A percentile compares a stretch with the other conserved stretches of the same genome.
Evolutionary conservation across 2,329 filamentous ascomycete genomes (phyloP).

Genomic region (Ilyonectria robusta): DNA sequence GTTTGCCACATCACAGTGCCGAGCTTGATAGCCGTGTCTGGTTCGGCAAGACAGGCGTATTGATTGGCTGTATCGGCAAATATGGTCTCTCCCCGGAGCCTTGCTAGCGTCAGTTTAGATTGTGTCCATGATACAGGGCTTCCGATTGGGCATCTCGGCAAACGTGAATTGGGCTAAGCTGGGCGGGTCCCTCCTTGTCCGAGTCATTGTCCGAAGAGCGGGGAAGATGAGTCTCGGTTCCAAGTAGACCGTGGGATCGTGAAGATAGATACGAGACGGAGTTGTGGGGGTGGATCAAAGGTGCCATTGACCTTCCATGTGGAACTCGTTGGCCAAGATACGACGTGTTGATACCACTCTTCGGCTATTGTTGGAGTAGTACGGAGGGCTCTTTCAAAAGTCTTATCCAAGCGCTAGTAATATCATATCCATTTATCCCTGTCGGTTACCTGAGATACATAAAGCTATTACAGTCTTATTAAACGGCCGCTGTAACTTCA

Average conservation of each 20-base stretch:
- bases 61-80: slow-evolving; percentile 42
- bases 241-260: too few relatives aligned
- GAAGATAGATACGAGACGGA: not conserved
- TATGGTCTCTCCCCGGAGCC: not conserved
- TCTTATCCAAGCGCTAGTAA: too few relatives aligned
- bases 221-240: not conserved
- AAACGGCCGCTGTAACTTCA: too few relatives aligned
- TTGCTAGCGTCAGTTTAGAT: slow-evolving; percentile 4
- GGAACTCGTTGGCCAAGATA: too few relatives aligned
- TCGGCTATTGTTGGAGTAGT: not conserved
- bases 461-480: too few relatives aligned
- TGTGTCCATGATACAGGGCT: not conserved
- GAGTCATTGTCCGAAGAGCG: not conserved
- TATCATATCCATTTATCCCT: too few relatives aligned
- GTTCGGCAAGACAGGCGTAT: not conserved
- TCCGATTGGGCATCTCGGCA: slow-evolving; percentile 39
- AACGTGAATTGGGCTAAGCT: not conserved
- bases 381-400: too few relatives aligned
- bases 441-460: too few relatives aligned
- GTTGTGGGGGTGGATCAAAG: not conserved
- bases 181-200: not conserved
- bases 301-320: not conserved
- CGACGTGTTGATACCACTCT: not conserved
- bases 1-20: slow-evolving; percentile 6
- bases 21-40: slow-evolving; percentile 20